Conservation (phyloP, 1,139 yeast species). For the Pichia sorboxylosa region DNA sequence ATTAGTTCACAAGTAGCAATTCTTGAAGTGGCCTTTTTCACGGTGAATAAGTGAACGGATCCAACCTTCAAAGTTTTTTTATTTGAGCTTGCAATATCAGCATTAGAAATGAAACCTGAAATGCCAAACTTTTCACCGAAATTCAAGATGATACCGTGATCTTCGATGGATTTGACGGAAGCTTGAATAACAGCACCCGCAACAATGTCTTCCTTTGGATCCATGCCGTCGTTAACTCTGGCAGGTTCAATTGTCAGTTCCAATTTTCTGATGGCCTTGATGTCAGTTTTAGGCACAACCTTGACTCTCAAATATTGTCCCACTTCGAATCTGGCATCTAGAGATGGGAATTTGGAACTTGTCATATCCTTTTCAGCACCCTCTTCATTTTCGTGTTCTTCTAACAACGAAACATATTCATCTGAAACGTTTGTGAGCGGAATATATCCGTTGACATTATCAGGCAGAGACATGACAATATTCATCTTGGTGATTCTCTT, state of each 20-base stretch:
- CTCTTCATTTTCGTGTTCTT: conserved; percentile 37
- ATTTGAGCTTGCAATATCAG: conserved; percentile 33
- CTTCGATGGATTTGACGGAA: conserved; percentile 70
- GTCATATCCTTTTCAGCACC: conserved; percentile 22
- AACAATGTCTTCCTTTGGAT: conserved; percentile 50
- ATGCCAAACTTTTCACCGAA: conserved; percentile 41
- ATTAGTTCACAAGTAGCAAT: conserved; percentile 50
- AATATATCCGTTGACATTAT: conserved; percentile 67
- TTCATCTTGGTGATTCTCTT: conserved; percentile 49
- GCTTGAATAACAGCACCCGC: conserved; percentile 53
- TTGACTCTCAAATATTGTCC: conserved; percentile 87
- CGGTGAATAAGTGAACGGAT: conserved; percentile 40
- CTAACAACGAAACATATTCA: conserved; percentile 47
- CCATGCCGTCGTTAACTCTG: conserved; percentile 49
- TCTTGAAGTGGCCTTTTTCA: conserved; percentile 42
- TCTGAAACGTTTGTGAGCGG: conserved; percentile 67
- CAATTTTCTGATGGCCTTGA: conserved; percentile 43
- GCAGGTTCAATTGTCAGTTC: conserved; percentile 70
- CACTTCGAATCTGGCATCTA: conserved; percentile 41
- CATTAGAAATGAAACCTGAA: conserved; percentile 69
- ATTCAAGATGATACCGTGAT: conserved; percentile 75
- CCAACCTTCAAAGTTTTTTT: conserved; percentile 24
- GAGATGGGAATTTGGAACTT: conserved; percentile 41
- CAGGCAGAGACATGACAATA: conserved; percentile 65
- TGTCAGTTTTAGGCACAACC: conserved; percentile 36